These are phyloP conservation scores for Coniochaeta sp. DNA, from an alignment of 2,329 filamentous ascomycete genomes.

Conservation along the genomic window DNA sequence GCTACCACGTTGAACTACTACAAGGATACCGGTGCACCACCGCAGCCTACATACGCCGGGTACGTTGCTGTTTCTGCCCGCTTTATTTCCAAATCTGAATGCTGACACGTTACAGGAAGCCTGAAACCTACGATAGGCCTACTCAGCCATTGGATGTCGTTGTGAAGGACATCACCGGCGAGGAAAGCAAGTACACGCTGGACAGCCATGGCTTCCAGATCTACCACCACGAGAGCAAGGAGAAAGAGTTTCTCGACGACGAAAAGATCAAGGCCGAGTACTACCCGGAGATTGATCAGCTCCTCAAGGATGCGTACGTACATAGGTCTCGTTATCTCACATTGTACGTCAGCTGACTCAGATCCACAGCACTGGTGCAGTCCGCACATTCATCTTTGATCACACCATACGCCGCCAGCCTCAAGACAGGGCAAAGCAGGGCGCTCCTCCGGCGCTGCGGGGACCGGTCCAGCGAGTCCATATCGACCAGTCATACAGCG, in stretches of 20 bases:
- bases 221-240: slow-evolving; percentile 17
- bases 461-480: slow-evolving; percentile 45
- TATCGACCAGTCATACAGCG: slow-evolving; percentile 48
- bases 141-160: slow-evolving; percentile 26
- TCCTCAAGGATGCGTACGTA: slow-evolving; percentile 46
- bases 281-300: slow-evolving; percentile 61
- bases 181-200: slow-evolving; percentile 28
- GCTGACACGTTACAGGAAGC: not conserved
- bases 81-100: not conserved
- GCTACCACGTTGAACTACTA: slow-evolving; percentile 26
- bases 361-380: slow-evolving; percentile 42
- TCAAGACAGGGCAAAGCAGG: slow-evolving; percentile 45
- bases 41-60: slow-evolving; percentile 22
- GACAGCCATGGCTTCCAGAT: slow-evolving; percentile 32
- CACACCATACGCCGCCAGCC: slow-evolving; percentile 43
- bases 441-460: slow-evolving; percentile 24
- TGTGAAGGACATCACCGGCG: slow-evolving; percentile 28
- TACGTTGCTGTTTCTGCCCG: not conserved
- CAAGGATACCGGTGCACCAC: slow-evolving; percentile 28
- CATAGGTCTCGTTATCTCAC: not conserved
- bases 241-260: slow-evolving; percentile 37
- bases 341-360: not conserved
- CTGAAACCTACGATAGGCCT: slow-evolving; percentile 6
- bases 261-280: slow-evolving; percentile 54
- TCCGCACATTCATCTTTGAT: slow-evolving; percentile 52